Evolutionary conservation across 1,139 yeast species (phyloP), one percentile per base, ranked within the genome.

Genomic region (Candida mesenterica): DNA sequence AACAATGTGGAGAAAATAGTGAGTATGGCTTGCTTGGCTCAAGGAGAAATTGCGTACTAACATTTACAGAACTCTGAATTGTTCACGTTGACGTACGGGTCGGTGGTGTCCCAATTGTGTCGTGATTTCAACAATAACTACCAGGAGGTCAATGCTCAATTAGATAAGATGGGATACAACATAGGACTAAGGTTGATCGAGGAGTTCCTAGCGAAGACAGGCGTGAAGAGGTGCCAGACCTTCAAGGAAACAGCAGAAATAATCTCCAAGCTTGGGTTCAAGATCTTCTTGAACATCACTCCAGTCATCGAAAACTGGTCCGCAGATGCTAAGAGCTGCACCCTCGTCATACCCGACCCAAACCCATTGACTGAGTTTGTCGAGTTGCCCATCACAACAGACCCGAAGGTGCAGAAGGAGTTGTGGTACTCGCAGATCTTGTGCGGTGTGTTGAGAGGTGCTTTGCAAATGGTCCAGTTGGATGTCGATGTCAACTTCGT

Each of bases 331-430:
- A 85, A 82, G 51, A 72, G 81, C 33, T 90, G 89, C 57, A 77
- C 86, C 30, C 65, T 92, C 28, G 67, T 87, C 2, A 61, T 92
- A 23, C 79, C 76, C 10, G 97, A 90, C 36, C 51, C 52, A 5
- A 92, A 92, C 53, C 98, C 98, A 18, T 71, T 92, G 48, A 85
- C 95, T 3, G 97, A 92, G 55, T 92, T 90, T 65, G 98, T 92
- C 5, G 98, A 92, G 57, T 70, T 92, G 33, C 97, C 97, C 0
- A 75, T 78, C 36, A 50, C 59, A 6, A 48, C 47, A 24, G 92
- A 82, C 44, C 78, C 81, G 26, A 75, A 75, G 43, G 86, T 94
- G 3, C 66, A 67, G 39, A 76, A 75, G 45, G 89, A 85, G 50
- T 66, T 92, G 38, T 92, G 98, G 97, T 92, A 89, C 55, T 85